Base-by-base conservation (phyloP, 2,329 filamentous ascomycete species). In the Hirsutella minnesotensis region DNA sequence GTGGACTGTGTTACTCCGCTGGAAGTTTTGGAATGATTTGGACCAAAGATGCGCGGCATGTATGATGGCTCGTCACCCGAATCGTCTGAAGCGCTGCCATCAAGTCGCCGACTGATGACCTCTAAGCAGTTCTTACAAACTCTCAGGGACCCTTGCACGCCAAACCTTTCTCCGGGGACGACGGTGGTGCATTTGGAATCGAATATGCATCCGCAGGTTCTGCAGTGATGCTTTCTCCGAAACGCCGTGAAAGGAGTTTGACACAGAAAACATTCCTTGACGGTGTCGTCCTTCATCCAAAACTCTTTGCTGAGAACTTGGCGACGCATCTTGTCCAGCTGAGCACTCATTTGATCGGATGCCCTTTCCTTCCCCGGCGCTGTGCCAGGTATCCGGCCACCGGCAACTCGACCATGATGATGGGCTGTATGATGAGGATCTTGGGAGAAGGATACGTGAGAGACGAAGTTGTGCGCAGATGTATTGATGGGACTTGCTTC, bases 211-310 rank as follows among this genome's bases (percentile, higher is more conserved):
- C 92, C 92, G 58, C 92, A 98, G 1, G 80, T 85, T 47, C 94
- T 81, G 60, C 92, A 98, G 62, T 98, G 92, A 60, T 98, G 92
- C 58, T 98, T 98, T 50, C 92, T 79, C 46, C 92, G 78, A 58
- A 96, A 96, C 1, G 90, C 92, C 0, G 87, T 88, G 56, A 98
- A 98, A 2, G 85, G 76, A 45, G 86, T 83, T 37, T 86, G 86
- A 55, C 92, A 98, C 37, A 86, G 77, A 58, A 95, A 98, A 56
- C 92, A 98, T 54, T 95, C 90, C 58, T 94, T 96, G 46, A 90
- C 94, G 48, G 94, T 95, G 56, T 96, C 92, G 58, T 98, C 92
- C 46, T 88, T 86, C 92, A 98, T 98, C 92, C 90, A 96, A 53
- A 95, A 96, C 52, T 96, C 89, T 56, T 89, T 92, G 59, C 86